Conservation (phyloP, 192 early-diverging fungal species). For the Entomortierella lignicola region DNA sequence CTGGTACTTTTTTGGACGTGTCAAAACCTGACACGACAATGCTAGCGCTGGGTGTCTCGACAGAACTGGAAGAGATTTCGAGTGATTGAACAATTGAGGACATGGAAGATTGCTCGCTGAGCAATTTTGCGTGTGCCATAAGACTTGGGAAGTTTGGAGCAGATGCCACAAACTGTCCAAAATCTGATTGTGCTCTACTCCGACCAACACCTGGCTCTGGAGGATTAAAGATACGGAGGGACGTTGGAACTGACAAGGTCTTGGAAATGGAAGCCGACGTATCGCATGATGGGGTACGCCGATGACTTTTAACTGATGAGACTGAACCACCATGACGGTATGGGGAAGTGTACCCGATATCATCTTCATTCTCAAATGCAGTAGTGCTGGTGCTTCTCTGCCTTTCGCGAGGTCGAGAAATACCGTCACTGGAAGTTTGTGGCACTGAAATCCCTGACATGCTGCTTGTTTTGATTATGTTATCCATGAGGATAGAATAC, state of each 20-base stretch:
- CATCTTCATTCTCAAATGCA: slow-evolving; percentile 11
- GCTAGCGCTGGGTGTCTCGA: neutral
- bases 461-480: neutral
- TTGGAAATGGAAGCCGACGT: neutral
- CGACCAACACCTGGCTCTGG: neutral
- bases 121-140: neutral
- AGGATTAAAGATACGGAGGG: neutral
- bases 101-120: neutral
- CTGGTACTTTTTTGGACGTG: no score
- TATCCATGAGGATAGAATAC: neutral
- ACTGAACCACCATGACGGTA: slow-evolving; percentile 43
- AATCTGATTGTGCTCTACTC: neutral
- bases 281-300: slow-evolving; percentile 37
- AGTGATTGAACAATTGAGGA: neutral
- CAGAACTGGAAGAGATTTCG: neutral
- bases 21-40: neutral
- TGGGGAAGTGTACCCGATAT: slow-evolving; percentile 50
- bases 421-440: neutral
- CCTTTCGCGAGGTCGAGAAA: neutral
- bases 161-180: slow-evolving; percentile 1
- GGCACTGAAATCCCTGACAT: no score
- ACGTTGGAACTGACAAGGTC: neutral
- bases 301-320: slow-evolving; percentile 41
- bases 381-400: neutral
- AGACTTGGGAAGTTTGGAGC: slow-evolving; percentile 2